Evolutionary conservation across 2,329 filamentous ascomycete species (phyloP), one percentile per base, ranked within the genome.

Genomic region (Ophioceras dolichostomum): DNA sequence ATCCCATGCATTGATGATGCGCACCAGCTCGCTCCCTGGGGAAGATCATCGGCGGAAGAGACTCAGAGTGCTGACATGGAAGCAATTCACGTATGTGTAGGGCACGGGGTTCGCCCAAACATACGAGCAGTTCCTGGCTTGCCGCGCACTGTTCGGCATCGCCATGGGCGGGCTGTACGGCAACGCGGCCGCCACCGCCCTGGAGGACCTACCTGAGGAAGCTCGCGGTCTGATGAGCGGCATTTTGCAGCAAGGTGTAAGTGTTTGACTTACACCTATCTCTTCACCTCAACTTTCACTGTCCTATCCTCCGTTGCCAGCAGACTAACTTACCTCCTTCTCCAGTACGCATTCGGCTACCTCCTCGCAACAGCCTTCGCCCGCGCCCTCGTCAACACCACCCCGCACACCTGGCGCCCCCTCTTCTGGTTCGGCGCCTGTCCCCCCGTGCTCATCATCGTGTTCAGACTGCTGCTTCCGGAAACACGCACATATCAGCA

Each of bases 401-500:
- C 85, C 1, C 56, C 75, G 1, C 79, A 93, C 52, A 77, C 70
- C 37, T 94, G 87, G 87, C 69, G 87, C 7, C 84, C 86, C 1
- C 65, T 94, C 0, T 94, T 79, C 65, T 94, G 87, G 86, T 94
- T 94, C 55, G 86, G 79, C 10, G 84, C 86, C 5, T 73, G 79
- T 27, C 83, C 84, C 0, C 87, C 87, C 0, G 68, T 87, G 2
- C 56, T 94, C 22, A 80, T 94, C 58, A 94, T 94, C 51, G 50
- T 76, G 38, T 86, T 83, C 65, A 79, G 87, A 24, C 62, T 89
- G 17, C 75, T 70, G 53, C 68, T 94, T 2, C 82, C 83, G 5
- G 87, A 94, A 61, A 94, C 86, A 0, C 61, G 81, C 32, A 71
- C 77, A 1, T 93, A 81, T 58, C 67, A 65, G 32, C 73, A 82